A percentile compares a stretch with the other conserved stretches of the same genome.
Conservation (phyloP, 31 red algal species). For the Endocladia muricata region DNA sequence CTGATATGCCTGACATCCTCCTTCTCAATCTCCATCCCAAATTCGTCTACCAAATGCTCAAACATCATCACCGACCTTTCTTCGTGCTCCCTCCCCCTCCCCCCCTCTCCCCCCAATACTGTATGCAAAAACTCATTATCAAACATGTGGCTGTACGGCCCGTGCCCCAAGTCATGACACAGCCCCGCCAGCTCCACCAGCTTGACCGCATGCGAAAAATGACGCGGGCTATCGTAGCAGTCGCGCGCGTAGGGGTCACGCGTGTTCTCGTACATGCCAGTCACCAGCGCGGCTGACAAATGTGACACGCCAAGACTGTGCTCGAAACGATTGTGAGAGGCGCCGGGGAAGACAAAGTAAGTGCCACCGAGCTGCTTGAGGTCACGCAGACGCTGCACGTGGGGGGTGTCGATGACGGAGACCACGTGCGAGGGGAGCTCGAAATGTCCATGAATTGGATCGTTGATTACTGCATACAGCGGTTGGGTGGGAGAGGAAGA, state of each 20-base stretch:
- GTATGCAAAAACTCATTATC: conserved; percentile 77
- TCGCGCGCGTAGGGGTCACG: conserved; percentile 38
- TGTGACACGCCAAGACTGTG: conserved; percentile 86
- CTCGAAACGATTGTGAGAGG: conserved; percentile 94
- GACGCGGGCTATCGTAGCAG: conserved; percentile 56
- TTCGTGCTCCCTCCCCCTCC: conserved; percentile 68
- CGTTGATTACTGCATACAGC: conserved; percentile 60
- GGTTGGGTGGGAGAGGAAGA: neutral
- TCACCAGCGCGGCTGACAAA: conserved; percentile 48
- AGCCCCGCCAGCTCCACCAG: conserved; percentile 89
- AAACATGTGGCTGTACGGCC: conserved; percentile 94
- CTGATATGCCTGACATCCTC: conserved; percentile 51
- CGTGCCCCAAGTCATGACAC: conserved; percentile 98
- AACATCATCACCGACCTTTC: conserved; percentile 73
- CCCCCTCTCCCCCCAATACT: neutral
- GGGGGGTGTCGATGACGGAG: conserved; percentile 84
- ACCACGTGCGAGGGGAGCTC: conserved; percentile 59
- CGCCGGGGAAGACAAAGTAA: conserved; percentile 78
- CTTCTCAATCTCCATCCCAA: conserved; percentile 66
- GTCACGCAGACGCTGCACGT: conserved; percentile 96
- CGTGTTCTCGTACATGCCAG: conserved; percentile 47
- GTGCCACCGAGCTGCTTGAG: conserved; percentile 91
- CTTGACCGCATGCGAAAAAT: conserved; percentile 33
- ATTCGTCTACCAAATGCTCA: conserved; percentile 70
- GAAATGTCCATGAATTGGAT: conserved; percentile 89